Evolutionary conservation across 2,329 filamentous ascomycete genomes (phyloP).

Genomic region (Colletotrichum trifolii): DNA sequence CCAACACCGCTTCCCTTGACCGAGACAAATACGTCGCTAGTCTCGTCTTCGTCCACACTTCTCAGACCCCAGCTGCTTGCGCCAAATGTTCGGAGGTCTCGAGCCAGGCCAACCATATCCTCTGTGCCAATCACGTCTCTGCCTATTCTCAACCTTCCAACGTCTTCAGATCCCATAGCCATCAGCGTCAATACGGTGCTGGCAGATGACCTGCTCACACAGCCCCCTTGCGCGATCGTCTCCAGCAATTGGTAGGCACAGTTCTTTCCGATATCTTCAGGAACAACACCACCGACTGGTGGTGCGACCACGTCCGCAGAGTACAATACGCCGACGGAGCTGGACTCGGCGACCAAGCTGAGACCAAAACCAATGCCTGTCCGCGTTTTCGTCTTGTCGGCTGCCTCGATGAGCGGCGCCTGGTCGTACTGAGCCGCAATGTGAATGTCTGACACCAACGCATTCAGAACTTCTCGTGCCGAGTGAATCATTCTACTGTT

Average conservation of each 20-base stretch:
- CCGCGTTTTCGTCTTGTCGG: conserved; percentile 70
- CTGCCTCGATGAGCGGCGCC: conserved; percentile 66
- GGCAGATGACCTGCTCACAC: conserved; percentile 77
- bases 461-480: conserved; percentile 87
- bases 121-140: conserved; percentile 85
- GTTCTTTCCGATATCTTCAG: conserved; percentile 89
- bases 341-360: conserved; percentile 92
- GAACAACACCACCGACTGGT: conserved; percentile 81
- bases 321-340: conserved; percentile 81
- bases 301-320: conserved; percentile 85
- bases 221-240: conserved; percentile 83
- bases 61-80: conserved; percentile 91
- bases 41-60: conserved; percentile 74
- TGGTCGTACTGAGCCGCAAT: conserved; percentile 84
- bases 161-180: conserved; percentile 98
- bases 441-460: conserved; percentile 88
- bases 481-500: conserved; percentile 96
- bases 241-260: conserved; percentile 93
- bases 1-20: conserved; percentile 94
- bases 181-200: conserved; percentile 86
- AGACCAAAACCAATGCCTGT: conserved; percentile 93
- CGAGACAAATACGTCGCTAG: conserved; percentile 83
- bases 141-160: conserved; percentile 85
- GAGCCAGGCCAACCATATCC: conserved; percentile 80
- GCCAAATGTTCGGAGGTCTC: conserved; percentile 90